These are phyloP conservation scores for Phytophthora parvispora DNA, from an alignment of 352 stramenopile genomes.

Conservation along the genomic window DNA sequence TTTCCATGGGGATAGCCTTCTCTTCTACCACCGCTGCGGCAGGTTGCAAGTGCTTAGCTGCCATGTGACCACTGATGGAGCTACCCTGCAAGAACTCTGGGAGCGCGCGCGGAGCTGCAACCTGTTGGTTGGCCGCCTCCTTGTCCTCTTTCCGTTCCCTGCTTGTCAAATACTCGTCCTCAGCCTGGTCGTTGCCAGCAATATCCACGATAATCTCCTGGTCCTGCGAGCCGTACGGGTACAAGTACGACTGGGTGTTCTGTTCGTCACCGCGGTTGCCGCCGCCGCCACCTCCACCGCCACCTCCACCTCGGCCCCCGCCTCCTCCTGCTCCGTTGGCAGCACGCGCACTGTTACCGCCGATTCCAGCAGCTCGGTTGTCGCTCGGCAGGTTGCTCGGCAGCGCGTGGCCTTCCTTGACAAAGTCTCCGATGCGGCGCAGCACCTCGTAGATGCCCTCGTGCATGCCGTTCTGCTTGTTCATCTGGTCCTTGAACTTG, in stretches of 20 bases:
- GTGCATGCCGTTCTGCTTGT: constrained; percentile 85
- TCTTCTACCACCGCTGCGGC: constrained; percentile 43
- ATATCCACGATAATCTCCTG: constrained; percentile 92
- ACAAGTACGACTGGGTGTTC: constrained; percentile 88
- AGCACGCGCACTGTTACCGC: constrained; percentile 70
- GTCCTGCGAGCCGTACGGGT: constrained; percentile 82
- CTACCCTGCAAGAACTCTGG: constrained; percentile 87
- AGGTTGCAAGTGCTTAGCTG: constrained; percentile 79
- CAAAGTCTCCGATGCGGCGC: constrained; percentile 80
- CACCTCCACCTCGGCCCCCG: constrained; percentile 36
- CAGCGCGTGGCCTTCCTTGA: constrained; percentile 79
- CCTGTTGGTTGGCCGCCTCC: constrained; percentile 57
- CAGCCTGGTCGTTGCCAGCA: constrained; percentile 71
- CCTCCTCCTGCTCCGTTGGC: constrained; percentile 42
- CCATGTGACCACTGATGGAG: constrained; percentile 90
- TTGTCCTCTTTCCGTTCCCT: constrained; percentile 81
- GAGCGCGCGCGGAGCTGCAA: constrained; percentile 69
- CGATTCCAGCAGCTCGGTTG: constrained; percentile 82
- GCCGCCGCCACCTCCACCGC: constrained; percentile 49
- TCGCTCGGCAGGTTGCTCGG: constrained; percentile 89
- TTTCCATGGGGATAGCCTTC: constrained; percentile 40
- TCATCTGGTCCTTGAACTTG: constrained; percentile 93
- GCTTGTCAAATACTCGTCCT: constrained; percentile 87
- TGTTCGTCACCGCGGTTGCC: constrained; percentile 51
- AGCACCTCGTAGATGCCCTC: constrained; percentile 90